Evolutionary conservation across 306 rosid genomes (phyloP), one percentile per base, ranked within the genome.

Genomic region (Lupinus albus): DNA sequence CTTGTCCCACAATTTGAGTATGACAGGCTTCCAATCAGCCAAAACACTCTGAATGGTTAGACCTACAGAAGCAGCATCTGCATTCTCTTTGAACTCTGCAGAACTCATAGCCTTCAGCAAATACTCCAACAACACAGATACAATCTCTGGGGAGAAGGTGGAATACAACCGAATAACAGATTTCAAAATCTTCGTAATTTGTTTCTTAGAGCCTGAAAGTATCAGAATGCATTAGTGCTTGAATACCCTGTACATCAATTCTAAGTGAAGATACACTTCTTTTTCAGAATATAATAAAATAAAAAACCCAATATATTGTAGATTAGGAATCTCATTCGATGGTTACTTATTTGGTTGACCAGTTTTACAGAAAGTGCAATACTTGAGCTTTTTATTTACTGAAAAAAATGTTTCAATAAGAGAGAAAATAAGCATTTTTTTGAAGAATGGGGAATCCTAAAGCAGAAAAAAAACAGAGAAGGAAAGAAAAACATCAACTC

Each of bases 101-200:
- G 85, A 80, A 48, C 54, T 83, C 77, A 83, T 44, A 58, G 83
- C 73, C 67, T 82, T 78, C 57, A 79, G 68, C 85, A 90, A 81
- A 76, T 74, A 78, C 64, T 85, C 90, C 90, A 90, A 61, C 82
- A 94, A 60, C 51, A 76, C 85, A 58, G 86, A 79, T 42, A 83
- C 92, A 69, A 88, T 79, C 78, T 94, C 97, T 11, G 88, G 82
- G 66, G 96, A 88, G 82, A 69, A 88, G 54, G 90, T 83, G 16
- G 95, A 79, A 74, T 86, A 90, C 61, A 94, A 74, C 75, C 58
- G 82, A 61, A 79, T 77, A 64, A 94, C 80, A 79, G 76, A 69
- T 80, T 86, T 94, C 62, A 86, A 67, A 41, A 74, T 75, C 81
- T 81, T 88, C 1, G 54, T 25, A 14, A 67, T 45, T 77, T 81